Evolutionary conservation across 2,329 filamentous ascomycete species (phyloP).

Genomic region (Orbilia oligospora): DNA sequence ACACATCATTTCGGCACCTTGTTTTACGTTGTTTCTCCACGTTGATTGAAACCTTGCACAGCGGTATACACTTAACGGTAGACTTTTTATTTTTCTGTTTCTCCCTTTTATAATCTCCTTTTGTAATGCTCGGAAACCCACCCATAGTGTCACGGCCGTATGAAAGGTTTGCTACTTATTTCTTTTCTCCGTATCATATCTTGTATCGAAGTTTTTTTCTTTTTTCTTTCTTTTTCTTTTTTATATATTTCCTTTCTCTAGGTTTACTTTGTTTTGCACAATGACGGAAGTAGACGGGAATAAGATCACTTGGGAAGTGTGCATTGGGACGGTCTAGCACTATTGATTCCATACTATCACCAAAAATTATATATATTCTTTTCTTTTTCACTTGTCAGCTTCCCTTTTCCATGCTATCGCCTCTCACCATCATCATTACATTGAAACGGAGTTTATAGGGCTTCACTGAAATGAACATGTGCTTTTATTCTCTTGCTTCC

Average conservation of each 20-base stretch:
- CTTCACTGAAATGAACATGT: conserved; percentile 54
- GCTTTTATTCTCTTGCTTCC: conserved; percentile 13
- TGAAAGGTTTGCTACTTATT: conserved; percentile 38
- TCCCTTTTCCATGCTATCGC: conserved; percentile 13
- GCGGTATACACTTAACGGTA: conserved; percentile 58
- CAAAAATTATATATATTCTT: conserved; percentile 36
- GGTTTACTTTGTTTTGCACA: conserved; percentile 10
- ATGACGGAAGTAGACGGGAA: conserved; percentile 59
- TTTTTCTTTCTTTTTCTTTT: conserved; percentile 12
- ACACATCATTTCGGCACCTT: conserved; percentile 14
- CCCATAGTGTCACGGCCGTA: conserved; percentile 58
- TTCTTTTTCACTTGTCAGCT: conserved; percentile 16
- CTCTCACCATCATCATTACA: conserved; percentile 48
- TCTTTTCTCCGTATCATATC: conserved; percentile 29
- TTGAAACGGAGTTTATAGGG: conserved; percentile 60
- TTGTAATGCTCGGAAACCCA: conserved; percentile 54
- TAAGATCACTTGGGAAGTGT: conserved; percentile 34
- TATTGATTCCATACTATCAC: conserved; percentile 36
- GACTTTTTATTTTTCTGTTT: conserved; percentile 33
- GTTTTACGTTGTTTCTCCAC: conserved; percentile 13
- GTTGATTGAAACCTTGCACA: conserved; percentile 54
- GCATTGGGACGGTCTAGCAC: conserved; percentile 35
- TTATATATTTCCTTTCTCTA: background rate
- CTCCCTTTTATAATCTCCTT: conserved; percentile 25
- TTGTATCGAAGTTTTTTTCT: conserved; percentile 36